Percentiles rank a stretch among this genome's conserved stretches.
Conservation (phyloP, 345 rosid genomes). For the Dovyalis caffra region DNA sequence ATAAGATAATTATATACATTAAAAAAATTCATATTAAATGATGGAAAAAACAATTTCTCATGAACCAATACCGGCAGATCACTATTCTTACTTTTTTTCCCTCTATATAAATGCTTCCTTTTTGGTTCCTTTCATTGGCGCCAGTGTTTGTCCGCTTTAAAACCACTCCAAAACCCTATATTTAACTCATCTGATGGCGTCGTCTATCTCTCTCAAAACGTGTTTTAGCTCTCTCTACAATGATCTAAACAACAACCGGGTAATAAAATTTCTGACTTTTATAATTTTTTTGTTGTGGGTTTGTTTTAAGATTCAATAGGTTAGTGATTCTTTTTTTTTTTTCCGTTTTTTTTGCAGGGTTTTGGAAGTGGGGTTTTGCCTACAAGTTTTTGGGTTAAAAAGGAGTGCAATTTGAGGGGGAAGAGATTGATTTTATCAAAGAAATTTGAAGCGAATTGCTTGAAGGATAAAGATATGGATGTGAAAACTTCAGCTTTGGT, state of each 20-base stretch:
- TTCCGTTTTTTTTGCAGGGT: slow-evolving; percentile 36
- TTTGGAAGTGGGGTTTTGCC: slow-evolving; percentile 16
- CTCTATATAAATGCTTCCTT: too few species aligned
- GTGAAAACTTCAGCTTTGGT: slow-evolving; percentile 41
- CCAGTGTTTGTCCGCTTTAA: too few species aligned
- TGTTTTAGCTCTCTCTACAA: neutral
- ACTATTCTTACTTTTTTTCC: too few species aligned
- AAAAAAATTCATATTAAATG: too few species aligned
- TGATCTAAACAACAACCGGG: neutral
- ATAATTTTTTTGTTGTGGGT: neutral
- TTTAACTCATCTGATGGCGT: neutral
- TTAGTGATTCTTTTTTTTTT: neutral
- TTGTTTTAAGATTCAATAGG: neutral
- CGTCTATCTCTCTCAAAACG: neutral
- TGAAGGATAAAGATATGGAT: slow-evolving; percentile 43
- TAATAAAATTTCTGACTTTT: neutral
- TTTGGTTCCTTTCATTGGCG: too few species aligned
- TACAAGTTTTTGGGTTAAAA: slow-evolving; percentile 25
- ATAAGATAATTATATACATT: too few species aligned
- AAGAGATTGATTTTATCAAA: slow-evolving; percentile 24
- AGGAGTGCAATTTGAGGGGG: slow-evolving; percentile 24
- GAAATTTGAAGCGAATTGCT: slow-evolving; percentile 43
- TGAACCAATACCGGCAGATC: too few species aligned
- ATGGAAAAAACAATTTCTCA: too few species aligned
- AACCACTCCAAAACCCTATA: too few species aligned